Conservation (phyloP, 2,329 filamentous ascomycete genomes). For the Botrytis galanthina region DNA sequence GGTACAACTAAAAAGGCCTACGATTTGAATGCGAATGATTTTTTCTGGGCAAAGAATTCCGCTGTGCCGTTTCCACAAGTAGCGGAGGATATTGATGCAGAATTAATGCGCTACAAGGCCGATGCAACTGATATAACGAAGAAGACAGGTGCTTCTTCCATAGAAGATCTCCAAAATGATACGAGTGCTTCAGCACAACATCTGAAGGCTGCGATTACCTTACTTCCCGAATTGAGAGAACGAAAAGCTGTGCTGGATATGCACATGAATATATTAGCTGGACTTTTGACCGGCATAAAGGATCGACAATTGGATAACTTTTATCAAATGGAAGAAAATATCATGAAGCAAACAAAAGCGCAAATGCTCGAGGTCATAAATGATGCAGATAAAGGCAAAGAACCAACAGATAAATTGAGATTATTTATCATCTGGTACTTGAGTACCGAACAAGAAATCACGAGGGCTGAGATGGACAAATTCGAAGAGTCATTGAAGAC, state of each 20-base stretch:
- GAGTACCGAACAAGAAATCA: conserved; percentile 87
- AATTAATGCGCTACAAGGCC: conserved; percentile 92
- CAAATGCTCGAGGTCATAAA: conserved; percentile 87
- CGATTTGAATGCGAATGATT: conserved; percentile 85
- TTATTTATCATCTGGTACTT: conserved; percentile 97
- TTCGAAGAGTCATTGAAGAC: conserved; percentile 81
- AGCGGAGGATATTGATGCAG: conserved; percentile 91
- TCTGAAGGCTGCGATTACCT: conserved; percentile 90
- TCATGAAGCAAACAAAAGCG: conserved; percentile 84
- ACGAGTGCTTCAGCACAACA: conserved; percentile 87
- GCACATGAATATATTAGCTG: conserved; percentile 97
- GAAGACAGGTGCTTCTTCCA: conserved; percentile 87
- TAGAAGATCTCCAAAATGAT: conserved; percentile 91
- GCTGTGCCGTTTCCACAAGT: conserved; percentile 90
- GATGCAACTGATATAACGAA: conserved; percentile 92
- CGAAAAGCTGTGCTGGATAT: conserved; percentile 92
- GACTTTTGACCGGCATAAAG: conserved; percentile 75
- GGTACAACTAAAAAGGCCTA: conserved; percentile 84
- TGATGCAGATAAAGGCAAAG: conserved; percentile 75
- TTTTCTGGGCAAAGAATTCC: conserved; percentile 95
- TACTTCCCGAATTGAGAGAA: conserved; percentile 87
- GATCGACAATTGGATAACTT: conserved; percentile 93
- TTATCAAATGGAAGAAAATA: conserved; percentile 91
- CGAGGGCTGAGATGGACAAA: conserved; percentile 74
- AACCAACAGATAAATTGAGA: conserved; percentile 84